These are phyloP conservation scores for Hymenoscyphus albidus DNA, from an alignment of 2,329 filamentous ascomycete genomes.

Conservation along the genomic window DNA sequence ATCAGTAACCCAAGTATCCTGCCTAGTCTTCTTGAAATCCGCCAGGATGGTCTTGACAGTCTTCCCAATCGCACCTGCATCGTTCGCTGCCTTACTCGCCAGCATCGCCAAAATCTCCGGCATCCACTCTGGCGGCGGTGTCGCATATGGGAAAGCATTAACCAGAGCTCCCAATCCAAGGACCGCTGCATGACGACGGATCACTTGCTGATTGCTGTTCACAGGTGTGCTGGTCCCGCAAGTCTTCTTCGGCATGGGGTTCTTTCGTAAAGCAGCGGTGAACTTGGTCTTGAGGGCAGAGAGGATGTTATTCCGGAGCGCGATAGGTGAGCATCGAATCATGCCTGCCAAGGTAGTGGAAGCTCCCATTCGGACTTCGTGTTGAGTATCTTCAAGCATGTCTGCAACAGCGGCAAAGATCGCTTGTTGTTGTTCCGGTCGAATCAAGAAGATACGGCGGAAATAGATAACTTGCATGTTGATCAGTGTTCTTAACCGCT, in stretches of 20 bases:
- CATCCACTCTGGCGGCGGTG: constrained; percentile 89
- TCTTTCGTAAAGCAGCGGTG: constrained; percentile 69
- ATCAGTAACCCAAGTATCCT: constrained; percentile 97
- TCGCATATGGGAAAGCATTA: constrained; percentile 93
- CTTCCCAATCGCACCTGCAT: constrained; percentile 89
- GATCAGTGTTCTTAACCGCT: constrained; percentile 87
- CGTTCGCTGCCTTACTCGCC: constrained; percentile 78
- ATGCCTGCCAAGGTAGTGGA: constrained; percentile 91
- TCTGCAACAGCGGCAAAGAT: constrained; percentile 91
- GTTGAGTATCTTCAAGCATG: constrained; percentile 88
- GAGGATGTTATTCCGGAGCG: constrained; percentile 75
- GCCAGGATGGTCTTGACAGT: constrained; percentile 91
- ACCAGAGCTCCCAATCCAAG: constrained; percentile 86
- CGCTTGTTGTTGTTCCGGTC: constrained; percentile 66
- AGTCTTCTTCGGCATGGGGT: constrained; percentile 78
- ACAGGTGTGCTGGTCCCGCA: constrained; percentile 66
- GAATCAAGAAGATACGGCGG: constrained; percentile 86
- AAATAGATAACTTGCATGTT: constrained; percentile 99
- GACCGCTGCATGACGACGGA: constrained; percentile 84
- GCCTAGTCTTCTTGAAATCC: constrained; percentile 98
- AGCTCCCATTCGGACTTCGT: constrained; percentile 92
- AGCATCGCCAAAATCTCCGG: constrained; percentile 84
- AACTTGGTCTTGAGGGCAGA: constrained; percentile 73
- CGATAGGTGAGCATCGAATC: constrained; percentile 89
- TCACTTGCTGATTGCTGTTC: constrained; percentile 70